Evolutionary conservation across 768 basidiomycete species (phyloP), one percentile per base, ranked within the genome.

Genomic region (Mycena haematopus): DNA sequence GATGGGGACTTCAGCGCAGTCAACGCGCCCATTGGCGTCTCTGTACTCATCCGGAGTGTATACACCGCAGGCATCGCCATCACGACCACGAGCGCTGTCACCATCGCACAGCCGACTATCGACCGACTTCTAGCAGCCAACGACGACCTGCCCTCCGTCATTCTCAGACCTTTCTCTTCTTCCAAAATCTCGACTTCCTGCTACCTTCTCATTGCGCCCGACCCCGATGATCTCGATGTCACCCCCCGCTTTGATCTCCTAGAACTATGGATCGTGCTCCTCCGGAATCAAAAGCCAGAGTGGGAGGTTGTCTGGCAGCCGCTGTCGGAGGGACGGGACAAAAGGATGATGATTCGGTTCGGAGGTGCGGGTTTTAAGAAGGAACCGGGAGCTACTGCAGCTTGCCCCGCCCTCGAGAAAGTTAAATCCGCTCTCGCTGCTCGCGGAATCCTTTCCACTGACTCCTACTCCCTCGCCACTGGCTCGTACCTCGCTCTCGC

Each of bases 171-270:
- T 2, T 56, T 56, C 55, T 31, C 27, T 7, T 22, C 55, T 27
- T 45, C 15, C 42, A 56, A 56, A 17, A 19, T 29, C 19, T 56
- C 55, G 21, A 22, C 55, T 7, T 45, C 42, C 44, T 56, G 55
- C 55, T 56, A 56, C 25, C 40, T 56, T n/a, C 40, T n/a, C 55
- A 25, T 56, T 2, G 42, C 44, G 25, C 29, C 21, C 31, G 44
- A 56, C 55, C 29, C 40, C 35, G 44, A 44, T n/a, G 44, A 45
- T 45, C 44, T 45, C 40, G 55, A 46, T 42, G 17, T n/a, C 44
- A 46, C 29, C 55, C 55, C 55, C n/a, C 56, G 56, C 27, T 56
- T 56, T 38, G 56, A 56, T 35, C 44, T 56, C 44, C 56, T 56
- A 19, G 56, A 56, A 27, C 19, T 47, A 6, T 56, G 56, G 56